Evolutionary conservation across 345 rosid species (phyloP).

Genomic region (Eucalyptus pauciflora): DNA sequence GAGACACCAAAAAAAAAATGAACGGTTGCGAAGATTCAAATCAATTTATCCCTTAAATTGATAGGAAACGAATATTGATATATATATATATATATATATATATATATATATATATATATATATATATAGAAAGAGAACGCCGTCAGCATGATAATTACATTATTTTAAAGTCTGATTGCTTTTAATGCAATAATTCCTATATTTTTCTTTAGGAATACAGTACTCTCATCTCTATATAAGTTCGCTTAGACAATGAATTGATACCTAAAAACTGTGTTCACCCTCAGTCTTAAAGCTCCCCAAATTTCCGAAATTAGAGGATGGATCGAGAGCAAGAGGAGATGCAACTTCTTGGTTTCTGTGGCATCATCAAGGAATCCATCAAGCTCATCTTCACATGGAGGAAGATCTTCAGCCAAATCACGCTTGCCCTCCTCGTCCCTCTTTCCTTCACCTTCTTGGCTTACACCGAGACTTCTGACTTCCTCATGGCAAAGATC

Average conservation of each 20-base stretch:
- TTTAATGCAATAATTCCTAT: too few relatives aligned
- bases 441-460: constrained; percentile 36
- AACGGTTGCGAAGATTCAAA: not conserved
- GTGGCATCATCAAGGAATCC: constrained; percentile 28
- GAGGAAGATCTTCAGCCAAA: constrained; percentile 34
- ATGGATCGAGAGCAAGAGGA: constrained; percentile 50
- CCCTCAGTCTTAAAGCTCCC: not conserved
- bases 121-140: not conserved
- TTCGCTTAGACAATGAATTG: not conserved
- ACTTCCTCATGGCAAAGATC: constrained; percentile 9
- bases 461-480: constrained; percentile 14
- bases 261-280: not conserved
- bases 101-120: too few relatives aligned
- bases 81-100: too few relatives aligned
- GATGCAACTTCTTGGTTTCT: constrained; percentile 36
- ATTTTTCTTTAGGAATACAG: not conserved
- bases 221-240: not conserved
- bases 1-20: too few relatives aligned
- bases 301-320: not conserved
- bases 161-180: not conserved
- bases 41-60: not conserved
- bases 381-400: constrained; percentile 31
- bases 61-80: not conserved
- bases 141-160: not conserved
- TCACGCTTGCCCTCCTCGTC: constrained; percentile 33